phyloP scores from a whole-genome alignment of 1,284 basidiomycete genomes.

The Cutaneotrichosporon arboriforme region DNA sequence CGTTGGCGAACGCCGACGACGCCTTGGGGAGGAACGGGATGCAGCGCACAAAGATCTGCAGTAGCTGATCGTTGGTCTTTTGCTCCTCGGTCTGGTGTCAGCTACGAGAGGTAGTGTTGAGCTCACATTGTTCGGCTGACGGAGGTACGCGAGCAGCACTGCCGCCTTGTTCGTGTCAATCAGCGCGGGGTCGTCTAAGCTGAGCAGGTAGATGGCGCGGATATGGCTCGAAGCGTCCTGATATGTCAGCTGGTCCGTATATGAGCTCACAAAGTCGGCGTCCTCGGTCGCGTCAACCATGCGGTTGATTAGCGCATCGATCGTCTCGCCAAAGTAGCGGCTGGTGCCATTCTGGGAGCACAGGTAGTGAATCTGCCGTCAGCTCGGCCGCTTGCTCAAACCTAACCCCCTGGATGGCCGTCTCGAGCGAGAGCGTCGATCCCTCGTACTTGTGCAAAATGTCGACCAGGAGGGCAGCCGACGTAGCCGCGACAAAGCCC shows the following conservation, averaged over 20 bases:
- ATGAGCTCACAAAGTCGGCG: conserved; percentile 25
- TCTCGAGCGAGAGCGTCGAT: conserved; percentile 74
- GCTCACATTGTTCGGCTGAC: conserved; percentile 33
- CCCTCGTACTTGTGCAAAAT: conserved; percentile 76
- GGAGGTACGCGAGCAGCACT: conserved; percentile 29
- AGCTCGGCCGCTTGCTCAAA: not conserved
- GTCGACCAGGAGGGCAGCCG: conserved; percentile 74
- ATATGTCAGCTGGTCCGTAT: not conserved
- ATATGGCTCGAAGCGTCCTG: conserved; percentile 39
- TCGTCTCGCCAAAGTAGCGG: conserved; percentile 51
- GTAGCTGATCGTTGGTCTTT: conserved; percentile 69
- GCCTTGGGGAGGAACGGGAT: conserved; percentile 85
- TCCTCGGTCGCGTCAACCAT: conserved; percentile 65
- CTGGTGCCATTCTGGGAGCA: conserved; percentile 13
- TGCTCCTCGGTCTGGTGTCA: conserved; percentile 68
- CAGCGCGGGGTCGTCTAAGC: conserved; percentile 27
- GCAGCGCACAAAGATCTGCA: conserved; percentile 78
- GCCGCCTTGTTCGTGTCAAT: conserved; percentile 38
- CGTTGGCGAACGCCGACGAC: conserved; percentile 74
- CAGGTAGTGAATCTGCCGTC: not conserved
- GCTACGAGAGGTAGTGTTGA: not conserved
- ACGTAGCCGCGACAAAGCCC: conserved; percentile 33
- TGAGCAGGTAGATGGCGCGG: conserved; percentile 36
- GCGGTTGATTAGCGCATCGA: conserved; percentile 76
- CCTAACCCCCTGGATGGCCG: conserved; percentile 63